Evolutionary conservation across 148 eudicot species (phyloP), one percentile per base, ranked within the genome.

Genomic region (Rhododendron mucronatum): DNA sequence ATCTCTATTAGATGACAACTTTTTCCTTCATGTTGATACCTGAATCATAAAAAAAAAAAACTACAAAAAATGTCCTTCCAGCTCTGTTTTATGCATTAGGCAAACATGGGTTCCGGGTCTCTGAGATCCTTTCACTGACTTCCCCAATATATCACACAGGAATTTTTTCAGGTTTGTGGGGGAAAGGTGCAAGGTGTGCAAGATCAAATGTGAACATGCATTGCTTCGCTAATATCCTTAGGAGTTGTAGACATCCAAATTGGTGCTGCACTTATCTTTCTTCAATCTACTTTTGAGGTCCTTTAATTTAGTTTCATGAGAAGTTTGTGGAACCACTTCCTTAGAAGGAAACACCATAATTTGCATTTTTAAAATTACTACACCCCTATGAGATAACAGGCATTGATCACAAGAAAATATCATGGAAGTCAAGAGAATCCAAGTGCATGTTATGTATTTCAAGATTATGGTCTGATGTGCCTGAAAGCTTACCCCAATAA

Each of bases 401-500:
- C 33, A n/a, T 78, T 23, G 18, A 78, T 78, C 35, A 13, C 51
- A n/a, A 47, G 57, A 7, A 47, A 78, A 47, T 48, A 78, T 47
- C 81, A 47, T 78, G 13, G 3, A 44, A 13, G 26, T 45, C 16
- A 0, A 45, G 53, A 78, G 57, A 78, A 78, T 78, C 71, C 71
- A 73, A 48, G 26, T n/a, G 39, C 39, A 8, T 81, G 59, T 55
- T 55, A 55, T 55, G 59, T 10, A 80, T 41, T 83, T 67, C 7
- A 14, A 78, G 2, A n/a, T 26, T 18, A 85, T 12, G 39, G 28
- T 50, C 11, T 75, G 45, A 61, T 59, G 8, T 30, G 37, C 51
- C 57, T 45, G 4, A 83, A 91, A 26, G 45, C 95, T 90, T 88
- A 97, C 99, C 92, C 93, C 96, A 89, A 97, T 95, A 53, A 97